Evolutionary conservation across 1,284 basidiomycete species (phyloP).

Genomic region (Trametes hirsuta): DNA sequence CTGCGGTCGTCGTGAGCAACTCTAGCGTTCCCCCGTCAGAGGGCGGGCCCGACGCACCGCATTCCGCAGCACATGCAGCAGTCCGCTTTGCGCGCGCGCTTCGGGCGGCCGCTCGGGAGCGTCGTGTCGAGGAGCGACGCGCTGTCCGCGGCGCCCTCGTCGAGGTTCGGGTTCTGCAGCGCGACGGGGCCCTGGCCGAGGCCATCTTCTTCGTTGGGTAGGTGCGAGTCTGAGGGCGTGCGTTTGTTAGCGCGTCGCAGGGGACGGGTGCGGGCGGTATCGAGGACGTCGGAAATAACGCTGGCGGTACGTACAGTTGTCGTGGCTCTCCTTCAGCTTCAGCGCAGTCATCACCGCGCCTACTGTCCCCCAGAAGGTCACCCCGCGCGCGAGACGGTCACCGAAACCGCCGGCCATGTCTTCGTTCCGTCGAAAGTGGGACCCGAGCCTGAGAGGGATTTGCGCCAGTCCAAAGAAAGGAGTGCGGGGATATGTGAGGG

Average conservation of each 20-base stretch:
- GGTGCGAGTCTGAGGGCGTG: slow-evolving; percentile 41
- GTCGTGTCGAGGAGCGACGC: slow-evolving; percentile 44
- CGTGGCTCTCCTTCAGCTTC: slow-evolving; percentile 51
- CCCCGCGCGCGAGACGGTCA: slow-evolving; percentile 16
- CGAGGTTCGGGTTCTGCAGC: slow-evolving; percentile 36
- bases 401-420: slow-evolving; percentile 23
- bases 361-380: slow-evolving; percentile 47
- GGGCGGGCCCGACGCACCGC: slow-evolving; percentile 40
- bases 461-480: too few relatives aligned
- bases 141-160: slow-evolving; percentile 32
- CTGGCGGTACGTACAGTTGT: slow-evolving; percentile 45
- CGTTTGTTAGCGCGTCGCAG: background rate
- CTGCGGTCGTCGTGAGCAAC: slow-evolving; percentile 33
- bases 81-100: slow-evolving; percentile 38
- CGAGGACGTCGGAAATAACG: too few relatives aligned
- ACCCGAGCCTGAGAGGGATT: too few relatives aligned
- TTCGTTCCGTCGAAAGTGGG: background rate
- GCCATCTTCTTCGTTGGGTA: slow-evolving; percentile 47
- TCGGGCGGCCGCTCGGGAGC: slow-evolving; percentile 34
- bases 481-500: too few relatives aligned
- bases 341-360: slow-evolving; percentile 50
- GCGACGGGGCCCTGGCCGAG: slow-evolving; percentile 37
- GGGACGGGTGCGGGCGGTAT: too few relatives aligned
- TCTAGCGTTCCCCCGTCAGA: background rate
- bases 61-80: slow-evolving; percentile 60